Base-by-base conservation (phyloP, 176 grass and related monocot genomes). In the Tillandsia leiboldiana region DNA sequence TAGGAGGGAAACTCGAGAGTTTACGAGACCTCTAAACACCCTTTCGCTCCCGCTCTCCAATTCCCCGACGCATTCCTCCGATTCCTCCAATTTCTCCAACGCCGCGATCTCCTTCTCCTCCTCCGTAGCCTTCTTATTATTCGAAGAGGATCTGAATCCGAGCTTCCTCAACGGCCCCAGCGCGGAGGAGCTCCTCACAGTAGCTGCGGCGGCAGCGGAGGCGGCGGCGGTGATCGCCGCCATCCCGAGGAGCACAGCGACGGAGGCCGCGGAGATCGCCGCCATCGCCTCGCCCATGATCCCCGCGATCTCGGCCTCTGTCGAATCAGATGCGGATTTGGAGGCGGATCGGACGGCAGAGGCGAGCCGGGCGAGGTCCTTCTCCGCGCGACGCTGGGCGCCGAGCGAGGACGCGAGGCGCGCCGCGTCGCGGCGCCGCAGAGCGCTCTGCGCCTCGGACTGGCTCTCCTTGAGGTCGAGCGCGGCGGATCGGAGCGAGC, bases 11-110 rank as follows among this genome's bases (percentile, higher is more conserved):
- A 96, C 92, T 82, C 92, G 83, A 1, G 72, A 78, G 27, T 84
- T 87, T 18, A 96, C 66, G 2, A 96, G 68, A 70, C 83, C 85
- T 53, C 86, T 73, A 65, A 85, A 89, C 51, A 92, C 93, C 73
- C 80, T 76, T 10, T 87, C 93, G 63, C 88, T 85, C 20, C 79
- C 75, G 26, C 26, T 76, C 64, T 96, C 88, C 0, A 92, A 72
- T 24, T 75, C 80, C 9, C 73, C 79, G 51, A 96, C 69, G 71
- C 68, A 87, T 54, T 75, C 75, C 51, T 96, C 83, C 18, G 84
- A 66, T 70, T 84, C 88, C 65, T 91, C 83, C 7, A 92, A 72
- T 72, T 63, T 69, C 86, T 91, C 83, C 56, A 83, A 49, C 28
- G 65, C 84, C 75, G n/a, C 42, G 53, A 52, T 82, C 22, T 81